These are phyloP conservation scores for Calonectria pteridis DNA, from an alignment of 2,329 filamentous ascomycete genomes.

Conservation along the genomic window DNA sequence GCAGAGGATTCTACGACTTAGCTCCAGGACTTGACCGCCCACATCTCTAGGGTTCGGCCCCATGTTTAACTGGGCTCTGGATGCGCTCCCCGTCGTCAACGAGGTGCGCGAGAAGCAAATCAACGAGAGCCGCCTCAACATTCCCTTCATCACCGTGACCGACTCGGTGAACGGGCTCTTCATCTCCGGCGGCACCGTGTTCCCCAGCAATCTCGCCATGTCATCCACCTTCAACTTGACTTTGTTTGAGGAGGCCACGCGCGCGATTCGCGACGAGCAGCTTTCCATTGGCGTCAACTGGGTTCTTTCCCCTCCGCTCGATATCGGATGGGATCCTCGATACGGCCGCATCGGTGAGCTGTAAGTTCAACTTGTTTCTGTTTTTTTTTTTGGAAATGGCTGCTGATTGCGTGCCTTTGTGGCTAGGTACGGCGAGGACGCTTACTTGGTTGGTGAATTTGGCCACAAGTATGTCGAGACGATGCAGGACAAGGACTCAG, in stretches of 20 bases:
- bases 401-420: conserved; percentile 23
- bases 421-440: conserved; percentile 49
- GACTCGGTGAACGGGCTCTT: conserved; percentile 47
- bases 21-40: background rate
- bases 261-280: conserved; percentile 48
- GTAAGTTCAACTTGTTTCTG: conserved; percentile 4
- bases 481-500: conserved; percentile 50
- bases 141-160: conserved; percentile 34
- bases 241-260: conserved; percentile 44
- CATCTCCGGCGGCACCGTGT: conserved; percentile 47
- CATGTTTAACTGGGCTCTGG: conserved; percentile 45
- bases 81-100: conserved; percentile 44
- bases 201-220: conserved; percentile 48
- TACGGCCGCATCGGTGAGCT: conserved; percentile 40
- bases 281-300: conserved; percentile 47
- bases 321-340: conserved; percentile 48
- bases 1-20: background rate
- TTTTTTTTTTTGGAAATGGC: background rate
- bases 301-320: conserved; percentile 50
- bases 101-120: conserved; percentile 35
- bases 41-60: conserved; percentile 41
- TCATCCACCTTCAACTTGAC: conserved; percentile 47
- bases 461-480: conserved; percentile 49
- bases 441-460: conserved; percentile 48
- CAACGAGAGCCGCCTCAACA: conserved; percentile 30